These are phyloP conservation scores for Spathaspora arborariae DNA, from an alignment of 805 yeast genomes.

Conservation along the genomic window DNA sequence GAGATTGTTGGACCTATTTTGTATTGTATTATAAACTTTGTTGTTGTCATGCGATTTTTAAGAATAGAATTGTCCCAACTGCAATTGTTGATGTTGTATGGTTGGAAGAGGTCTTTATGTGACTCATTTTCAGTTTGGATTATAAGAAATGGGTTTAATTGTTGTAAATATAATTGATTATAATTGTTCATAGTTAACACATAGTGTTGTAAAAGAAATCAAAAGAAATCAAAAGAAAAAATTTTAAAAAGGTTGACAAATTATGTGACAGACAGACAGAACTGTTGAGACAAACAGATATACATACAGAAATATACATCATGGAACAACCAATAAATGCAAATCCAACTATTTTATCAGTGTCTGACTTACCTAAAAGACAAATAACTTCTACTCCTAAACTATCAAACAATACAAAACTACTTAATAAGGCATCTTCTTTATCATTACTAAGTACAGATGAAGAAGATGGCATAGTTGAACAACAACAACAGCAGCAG, in stretches of 20 bases:
- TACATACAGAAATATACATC: not conserved
- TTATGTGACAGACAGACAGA: not conserved
- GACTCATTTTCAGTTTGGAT: conserved; percentile 1
- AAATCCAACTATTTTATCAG: conserved; percentile 81
- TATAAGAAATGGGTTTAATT: conserved; percentile 31
- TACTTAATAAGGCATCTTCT: conserved; percentile 13
- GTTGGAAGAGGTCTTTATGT: conserved; percentile 11
- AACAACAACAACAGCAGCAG: too few relatives aligned
- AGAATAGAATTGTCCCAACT: conserved; percentile 39
- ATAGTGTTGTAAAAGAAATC: not conserved
- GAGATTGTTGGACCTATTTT: conserved; percentile 3
- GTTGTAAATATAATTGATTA: conserved; percentile 22
- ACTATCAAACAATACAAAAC: not conserved
- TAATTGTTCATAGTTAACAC: conserved; percentile 31
- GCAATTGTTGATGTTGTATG: conserved; percentile 16
- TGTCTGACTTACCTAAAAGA: conserved; percentile 73
- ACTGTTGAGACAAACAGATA: not conserved
- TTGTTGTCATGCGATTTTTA: conserved; percentile 30
- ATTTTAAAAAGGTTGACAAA: not conserved
- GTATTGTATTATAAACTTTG: conserved; percentile 23
- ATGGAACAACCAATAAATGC: conserved; percentile 89
- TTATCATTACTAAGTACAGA: conserved; percentile 28
- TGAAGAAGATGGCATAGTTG: conserved; percentile 20
- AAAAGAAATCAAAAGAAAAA: not conserved
- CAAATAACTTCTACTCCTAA: conserved; percentile 11